Conservation (phyloP, 2,329 filamentous ascomycete species). For the Hirsutella rhossiliensis region DNA sequence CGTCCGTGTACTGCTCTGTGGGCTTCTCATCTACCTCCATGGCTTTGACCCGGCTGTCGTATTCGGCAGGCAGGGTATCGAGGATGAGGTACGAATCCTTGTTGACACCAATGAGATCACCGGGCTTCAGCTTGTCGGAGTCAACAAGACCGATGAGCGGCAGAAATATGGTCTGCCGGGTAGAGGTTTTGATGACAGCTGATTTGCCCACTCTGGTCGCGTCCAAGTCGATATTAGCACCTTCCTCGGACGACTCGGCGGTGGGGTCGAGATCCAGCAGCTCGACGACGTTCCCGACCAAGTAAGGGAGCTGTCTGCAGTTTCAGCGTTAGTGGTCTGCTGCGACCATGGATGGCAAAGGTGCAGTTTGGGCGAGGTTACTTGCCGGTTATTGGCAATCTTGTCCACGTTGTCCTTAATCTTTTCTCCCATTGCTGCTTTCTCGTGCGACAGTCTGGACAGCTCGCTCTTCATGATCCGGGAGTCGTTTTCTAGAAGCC, state of each 20-base stretch:
- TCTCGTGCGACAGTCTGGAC: constrained; percentile 88
- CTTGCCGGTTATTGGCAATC: constrained; percentile 95
- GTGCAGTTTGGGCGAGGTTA: background rate
- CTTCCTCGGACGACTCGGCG: constrained; percentile 91
- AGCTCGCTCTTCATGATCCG: constrained; percentile 98
- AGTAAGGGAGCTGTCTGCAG: constrained; percentile 83
- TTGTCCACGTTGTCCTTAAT: constrained; percentile 99
- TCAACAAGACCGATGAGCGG: constrained; percentile 95
- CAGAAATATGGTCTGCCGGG: constrained; percentile 94
- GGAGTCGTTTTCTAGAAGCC: constrained; percentile 92
- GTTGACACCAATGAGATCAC: constrained; percentile 94
- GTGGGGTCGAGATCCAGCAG: constrained; percentile 93
- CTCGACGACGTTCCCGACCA: constrained; percentile 97
- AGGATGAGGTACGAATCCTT: constrained; percentile 98
- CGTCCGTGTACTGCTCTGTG: constrained; percentile 96
- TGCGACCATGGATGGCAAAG: background rate
- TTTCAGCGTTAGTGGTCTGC: background rate
- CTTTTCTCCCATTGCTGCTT: constrained; percentile 91
- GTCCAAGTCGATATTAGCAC: constrained; percentile 96
- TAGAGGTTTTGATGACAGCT: constrained; percentile 98
- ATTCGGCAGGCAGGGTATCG: constrained; percentile 93
- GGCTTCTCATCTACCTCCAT: constrained; percentile 99
- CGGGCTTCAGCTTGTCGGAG: constrained; percentile 87
- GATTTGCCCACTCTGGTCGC: constrained; percentile 95
- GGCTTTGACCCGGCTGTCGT: constrained; percentile 96